phyloP scores from a whole-genome alignment of 169 alveolate genomes.

The Plasmodium knowlesi region DNA sequence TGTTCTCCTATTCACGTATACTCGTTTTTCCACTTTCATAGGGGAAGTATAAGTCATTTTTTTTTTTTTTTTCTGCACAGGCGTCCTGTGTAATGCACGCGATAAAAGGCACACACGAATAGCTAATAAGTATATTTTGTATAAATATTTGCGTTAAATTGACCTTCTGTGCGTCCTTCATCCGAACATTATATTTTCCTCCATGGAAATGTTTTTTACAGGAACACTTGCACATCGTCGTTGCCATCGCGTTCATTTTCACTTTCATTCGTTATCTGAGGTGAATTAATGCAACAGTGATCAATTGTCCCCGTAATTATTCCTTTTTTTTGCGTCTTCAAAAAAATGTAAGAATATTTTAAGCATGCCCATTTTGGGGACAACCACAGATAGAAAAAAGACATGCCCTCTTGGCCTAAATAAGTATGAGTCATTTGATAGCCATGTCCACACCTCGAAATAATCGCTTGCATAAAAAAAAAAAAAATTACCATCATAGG shows the following conservation, averaged over 20 bases:
- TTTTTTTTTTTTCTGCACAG: background rate
- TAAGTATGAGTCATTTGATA: background rate
- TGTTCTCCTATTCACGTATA: background rate
- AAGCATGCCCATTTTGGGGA: background rate
- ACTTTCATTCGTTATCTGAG: background rate
- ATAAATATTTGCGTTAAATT: too few species aligned
- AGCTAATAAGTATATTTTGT: background rate
- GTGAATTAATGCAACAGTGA: background rate
- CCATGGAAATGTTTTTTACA: background rate
- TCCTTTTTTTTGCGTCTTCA: background rate
- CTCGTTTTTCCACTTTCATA: background rate
- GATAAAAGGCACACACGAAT: background rate
- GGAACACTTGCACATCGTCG: background rate
- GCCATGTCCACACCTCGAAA: background rate
- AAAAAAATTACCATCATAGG: constrained; percentile 15
- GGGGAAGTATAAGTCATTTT: background rate
- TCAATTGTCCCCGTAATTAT: background rate
- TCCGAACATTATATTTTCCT: background rate
- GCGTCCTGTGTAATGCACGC: background rate
- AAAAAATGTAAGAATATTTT: background rate
- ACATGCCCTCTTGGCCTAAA: background rate
- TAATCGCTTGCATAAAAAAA: background rate
- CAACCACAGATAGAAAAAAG: background rate
- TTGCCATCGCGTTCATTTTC: background rate
- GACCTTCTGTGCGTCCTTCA: background rate